Base-by-base conservation (phyloP, 2,329 filamentous ascomycete species). In the Alternaria infectoria region DNA sequence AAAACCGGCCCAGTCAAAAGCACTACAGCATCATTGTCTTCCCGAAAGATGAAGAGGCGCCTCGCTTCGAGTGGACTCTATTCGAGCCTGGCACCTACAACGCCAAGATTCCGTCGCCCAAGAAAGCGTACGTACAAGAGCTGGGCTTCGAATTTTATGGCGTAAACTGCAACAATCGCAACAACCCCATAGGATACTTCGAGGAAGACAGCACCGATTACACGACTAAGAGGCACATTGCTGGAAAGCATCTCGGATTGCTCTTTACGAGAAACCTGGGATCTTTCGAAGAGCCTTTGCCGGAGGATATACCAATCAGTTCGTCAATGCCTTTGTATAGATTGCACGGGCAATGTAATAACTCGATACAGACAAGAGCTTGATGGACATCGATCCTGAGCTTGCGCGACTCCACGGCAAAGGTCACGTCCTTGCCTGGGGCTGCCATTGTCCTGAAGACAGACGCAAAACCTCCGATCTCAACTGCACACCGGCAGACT, bases 401-500 rank as follows among this genome's bases (percentile, higher is more conserved):
- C 52, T 64, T n/a, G 32, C 30, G 11, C 19, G 25, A 13, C 28
- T 40, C 30, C 49, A 30, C 13, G 36, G 36, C 9, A 40, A 40
- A 40, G 57, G 57, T 32, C 36, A 45, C 2, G 25, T 58, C 40
- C 46, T 62, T 6, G 59, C 47, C 4, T 46, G 40, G 25, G 59
- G 36, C 13, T 11, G 6, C 15, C 40, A 56, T 23, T 54, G 43
- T 40, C 15, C 26, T 2, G 47, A 19, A 8, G 57, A 49, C 45
- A 23, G 30, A 12, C 21, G 13, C 12, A 54, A 64, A 8, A 15
- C 36, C 23, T 11, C 32, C 15, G 15, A 26, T 12, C 30, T 54
- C 36, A 52, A 66, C 17, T 58, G 58, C 28, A 57, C 49, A 44
- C 60, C 61, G n/a, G 36, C 36, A 40, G 36, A 40, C 36, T 40